phyloP scores from a whole-genome alignment of 2,329 filamentous ascomycete genomes.

The Colletotrichum chlorophyti region DNA sequence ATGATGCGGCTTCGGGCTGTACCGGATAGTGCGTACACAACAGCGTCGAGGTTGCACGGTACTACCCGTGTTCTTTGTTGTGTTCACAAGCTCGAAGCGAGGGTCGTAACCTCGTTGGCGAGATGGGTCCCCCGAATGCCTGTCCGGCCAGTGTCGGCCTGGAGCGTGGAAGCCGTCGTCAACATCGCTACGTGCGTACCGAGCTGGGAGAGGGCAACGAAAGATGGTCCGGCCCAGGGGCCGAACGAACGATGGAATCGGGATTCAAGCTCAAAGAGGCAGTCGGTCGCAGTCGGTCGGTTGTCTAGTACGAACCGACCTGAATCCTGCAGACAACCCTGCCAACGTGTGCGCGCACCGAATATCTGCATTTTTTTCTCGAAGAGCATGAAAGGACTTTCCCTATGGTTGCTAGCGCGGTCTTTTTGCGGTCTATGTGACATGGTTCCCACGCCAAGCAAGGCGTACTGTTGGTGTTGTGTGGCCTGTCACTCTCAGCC shows the following conservation, averaged over 20 bases:
- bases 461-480: too few species aligned
- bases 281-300: conserved; percentile 29
- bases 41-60: too few species aligned
- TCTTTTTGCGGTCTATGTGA: conserved; percentile 5
- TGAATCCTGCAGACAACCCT: conserved; percentile 27
- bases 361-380: conserved; percentile 17
- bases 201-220: background rate
- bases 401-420: background rate
- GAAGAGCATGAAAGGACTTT: conserved; percentile 14
- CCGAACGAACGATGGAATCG: conserved; percentile 17
- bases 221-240: conserved; percentile 9
- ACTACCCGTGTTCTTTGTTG: too few species aligned
- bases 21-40: too few species aligned
- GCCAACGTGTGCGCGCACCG: conserved; percentile 1
- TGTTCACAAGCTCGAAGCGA: too few species aligned
- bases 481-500: background rate
- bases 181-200: conserved; percentile 14
- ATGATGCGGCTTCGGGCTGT: background rate
- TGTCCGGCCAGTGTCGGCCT: conserved; percentile 10
- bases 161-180: background rate
- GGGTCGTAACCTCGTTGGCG: background rate
- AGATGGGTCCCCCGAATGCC: background rate
- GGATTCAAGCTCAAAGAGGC: conserved; percentile 26
- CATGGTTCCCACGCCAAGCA: background rate
- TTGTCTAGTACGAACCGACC: conserved; percentile 15